A percentile compares a stretch with the other conserved stretches of the same genome.
phyloP scores from a whole-genome alignment of 345 rosid species.

The Gossypium thurberi region DNA sequence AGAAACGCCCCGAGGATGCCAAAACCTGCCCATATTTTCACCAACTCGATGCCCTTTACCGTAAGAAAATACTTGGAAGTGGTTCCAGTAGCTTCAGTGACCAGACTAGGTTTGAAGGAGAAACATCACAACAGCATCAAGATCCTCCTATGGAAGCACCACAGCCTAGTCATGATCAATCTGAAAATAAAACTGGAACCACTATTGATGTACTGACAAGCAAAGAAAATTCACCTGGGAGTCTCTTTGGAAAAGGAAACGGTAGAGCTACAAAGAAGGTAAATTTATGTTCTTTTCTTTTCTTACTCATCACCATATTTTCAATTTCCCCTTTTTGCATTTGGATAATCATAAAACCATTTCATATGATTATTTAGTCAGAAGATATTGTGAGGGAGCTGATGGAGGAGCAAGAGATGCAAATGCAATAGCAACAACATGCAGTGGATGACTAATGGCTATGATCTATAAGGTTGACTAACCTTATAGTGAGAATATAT shows the following conservation, averaged over 20 bases:
- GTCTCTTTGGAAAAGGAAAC: slow-evolving; percentile 29
- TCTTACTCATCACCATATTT: background rate
- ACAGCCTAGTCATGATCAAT: slow-evolving; percentile 7
- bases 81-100: slow-evolving; percentile 17
- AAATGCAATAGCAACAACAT: slow-evolving; percentile 19
- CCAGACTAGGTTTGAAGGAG: slow-evolving; percentile 19
- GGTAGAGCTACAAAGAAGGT: slow-evolving; percentile 40
- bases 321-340: background rate
- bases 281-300: slow-evolving; percentile 10
- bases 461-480: slow-evolving; percentile 36
- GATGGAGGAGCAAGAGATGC: slow-evolving; percentile 32
- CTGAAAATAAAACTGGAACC: slow-evolving; percentile 17
- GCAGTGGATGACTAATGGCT: slow-evolving; percentile 39
- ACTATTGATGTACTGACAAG: slow-evolving; percentile 17
- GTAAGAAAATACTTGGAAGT: slow-evolving; percentile 42
- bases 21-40: slow-evolving; percentile 89
- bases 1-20: slow-evolving; percentile 77
- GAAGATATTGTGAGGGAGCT: slow-evolving; percentile 71
- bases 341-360: background rate
- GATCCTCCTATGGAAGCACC: slow-evolving; percentile 11
- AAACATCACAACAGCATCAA: slow-evolving; percentile 14
- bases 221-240: background rate
- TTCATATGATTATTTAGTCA: slow-evolving; percentile 47
- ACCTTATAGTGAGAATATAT: slow-evolving; percentile 27
- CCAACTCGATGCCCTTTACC: slow-evolving; percentile 67